Conservation (phyloP, 768 basidiomycete species). For the Tephrocybe rancida region DNA sequence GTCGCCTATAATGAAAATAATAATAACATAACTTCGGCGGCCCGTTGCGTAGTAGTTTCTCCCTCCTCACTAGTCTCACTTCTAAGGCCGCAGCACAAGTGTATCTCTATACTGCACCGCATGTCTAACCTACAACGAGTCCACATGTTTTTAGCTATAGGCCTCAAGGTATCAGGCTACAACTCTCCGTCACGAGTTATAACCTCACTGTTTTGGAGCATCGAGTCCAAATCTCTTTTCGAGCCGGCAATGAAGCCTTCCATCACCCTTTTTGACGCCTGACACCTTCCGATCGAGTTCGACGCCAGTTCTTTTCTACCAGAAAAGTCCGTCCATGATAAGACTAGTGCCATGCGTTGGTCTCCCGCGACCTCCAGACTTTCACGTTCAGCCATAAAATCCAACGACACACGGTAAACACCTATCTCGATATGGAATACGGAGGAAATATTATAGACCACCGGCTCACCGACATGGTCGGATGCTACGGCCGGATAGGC, state of each 20-base stretch:
- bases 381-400: neutral
- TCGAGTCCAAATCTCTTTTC: neutral
- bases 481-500: neutral
- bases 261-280: slow-evolving; percentile 14
- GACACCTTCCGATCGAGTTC: slow-evolving; percentile 14
- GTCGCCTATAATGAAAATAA: too few species aligned
- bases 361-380: neutral
- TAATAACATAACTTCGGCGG: too few species aligned
- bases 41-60: neutral
- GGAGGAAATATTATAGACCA: neutral
- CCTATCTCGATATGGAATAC: too few species aligned
- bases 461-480: neutral
- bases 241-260: neutral
- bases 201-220: too few species aligned
- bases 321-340: neutral
- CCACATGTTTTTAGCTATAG: neutral
- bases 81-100: neutral
- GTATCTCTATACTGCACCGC: too few species aligned
- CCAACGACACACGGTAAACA: neutral
- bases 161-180: neutral
- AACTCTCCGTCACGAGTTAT: neutral
- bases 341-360: neutral
- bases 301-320: neutral
- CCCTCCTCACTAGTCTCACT: neutral
- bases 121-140: too few species aligned